Conservation (phyloP, 2,329 filamentous ascomycete genomes). For the Cladosporium sp. region DNA sequence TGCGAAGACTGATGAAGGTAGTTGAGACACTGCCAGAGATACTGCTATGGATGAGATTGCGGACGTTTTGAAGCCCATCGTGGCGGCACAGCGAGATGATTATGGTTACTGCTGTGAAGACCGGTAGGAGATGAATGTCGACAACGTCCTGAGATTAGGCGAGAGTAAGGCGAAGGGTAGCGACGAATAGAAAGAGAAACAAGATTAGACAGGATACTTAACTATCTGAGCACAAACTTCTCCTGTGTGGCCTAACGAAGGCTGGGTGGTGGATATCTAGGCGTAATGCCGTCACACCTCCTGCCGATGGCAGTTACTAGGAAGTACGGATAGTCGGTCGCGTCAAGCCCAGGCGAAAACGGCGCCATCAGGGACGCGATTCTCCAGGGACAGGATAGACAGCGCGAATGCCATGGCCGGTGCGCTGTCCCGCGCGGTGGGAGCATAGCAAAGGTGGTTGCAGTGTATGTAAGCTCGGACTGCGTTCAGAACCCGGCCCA, state of each 20-base stretch:
- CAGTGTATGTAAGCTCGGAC: conserved; percentile 9
- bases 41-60: conserved; percentile 1
- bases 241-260: conserved; percentile 3
- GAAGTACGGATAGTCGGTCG: conserved; percentile 10
- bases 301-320: conserved; percentile 10
- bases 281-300: conserved; percentile 4
- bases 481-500: neutral
- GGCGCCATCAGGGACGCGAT: conserved; percentile 2
- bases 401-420: neutral
- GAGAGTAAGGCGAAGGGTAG: neutral
- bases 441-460: conserved; percentile 6
- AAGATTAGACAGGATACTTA: conserved; percentile 10
- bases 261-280: conserved; percentile 7
- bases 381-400: neutral
- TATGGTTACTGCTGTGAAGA: neutral
- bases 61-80: conserved; percentile 10
- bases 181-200: neutral
- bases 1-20: conserved; percentile 10
- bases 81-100: neutral
- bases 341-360: conserved; percentile 2
- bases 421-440: conserved; percentile 8
- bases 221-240: neutral
- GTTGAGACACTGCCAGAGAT: conserved; percentile 2
- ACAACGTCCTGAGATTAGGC: neutral
- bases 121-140: no score